Evolutionary conservation across 2,329 filamentous ascomycete genomes (phyloP), one percentile per base, ranked within the genome.

Genomic region (Pseudocercospora eumusae): DNA sequence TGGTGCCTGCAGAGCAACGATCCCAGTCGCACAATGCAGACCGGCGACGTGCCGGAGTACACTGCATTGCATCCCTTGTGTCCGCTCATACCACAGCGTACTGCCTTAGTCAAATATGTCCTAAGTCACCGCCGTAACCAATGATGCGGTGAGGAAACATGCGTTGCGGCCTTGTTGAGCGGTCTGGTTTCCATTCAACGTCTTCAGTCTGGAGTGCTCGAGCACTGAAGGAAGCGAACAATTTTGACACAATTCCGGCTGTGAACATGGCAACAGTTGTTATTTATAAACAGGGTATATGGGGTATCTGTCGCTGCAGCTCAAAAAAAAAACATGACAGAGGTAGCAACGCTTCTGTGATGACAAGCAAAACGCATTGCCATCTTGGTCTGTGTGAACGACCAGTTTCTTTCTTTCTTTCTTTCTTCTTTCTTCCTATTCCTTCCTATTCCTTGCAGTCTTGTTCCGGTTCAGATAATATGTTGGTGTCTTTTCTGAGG

Each of bases 241-340:
- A 47, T 25, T 10, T 23, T 8, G 15, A 50, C 2, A 27, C 21
- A 28, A 52, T n/a, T 20, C 18, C 52, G 52, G 52, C 15, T 52
- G 28, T 57, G 23, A 49, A 57, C 44, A n/a, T 33, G 44, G 49
- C 61, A 60, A 61, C 55, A 31, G 53, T 62, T 45, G 23, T 59
- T 40, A 18, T 40, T 45, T 59, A 62, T 62, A 54, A 57, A 52
- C 45, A 61, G 45, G 44, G 54, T 56, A 61, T 61, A 52, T 52
- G 49, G 62, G 62, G 62, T 64, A 64, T 62, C 62, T 60, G 59
- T 61, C 59, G 62, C 59, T 64, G 55, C 59, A 60, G 47, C 47
- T 52, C 47, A 52, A 54, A 25, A 31, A 54, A 25, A 31, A 40
- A 23, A 21, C 10, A 47, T 54, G 27, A 21, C 52, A 36, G 27